Conservation (phyloP, 495 filamentous ascomycete species). For the Durotheca rogersii region DNA sequence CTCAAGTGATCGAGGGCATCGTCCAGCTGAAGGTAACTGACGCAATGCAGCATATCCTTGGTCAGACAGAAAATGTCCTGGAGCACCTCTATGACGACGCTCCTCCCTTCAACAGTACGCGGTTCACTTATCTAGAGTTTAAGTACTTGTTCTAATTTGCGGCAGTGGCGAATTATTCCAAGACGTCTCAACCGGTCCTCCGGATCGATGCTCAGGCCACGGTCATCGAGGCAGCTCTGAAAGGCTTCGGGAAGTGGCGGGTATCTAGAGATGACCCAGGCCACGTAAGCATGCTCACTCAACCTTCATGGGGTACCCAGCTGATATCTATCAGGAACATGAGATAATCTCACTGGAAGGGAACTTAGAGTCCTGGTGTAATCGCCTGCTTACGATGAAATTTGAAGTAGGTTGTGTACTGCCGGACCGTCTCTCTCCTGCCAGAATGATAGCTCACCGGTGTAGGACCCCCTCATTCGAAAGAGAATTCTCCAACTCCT, state of each 20-base stretch:
- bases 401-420: constrained; percentile 59
- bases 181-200: constrained; percentile 72
- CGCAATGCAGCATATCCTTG: constrained; percentile 81
- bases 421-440: no score
- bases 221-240: constrained; percentile 86
- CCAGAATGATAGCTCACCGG: constrained; percentile 8
- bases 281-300: constrained; percentile 48
- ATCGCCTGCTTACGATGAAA: constrained; percentile 66
- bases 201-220: constrained; percentile 85
- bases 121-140: background rate
- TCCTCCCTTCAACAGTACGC: constrained; percentile 68
- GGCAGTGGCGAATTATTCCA: constrained; percentile 71
- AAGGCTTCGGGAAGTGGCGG: constrained; percentile 84
- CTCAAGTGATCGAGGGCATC: constrained; percentile 78
- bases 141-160: constrained; percentile 41
- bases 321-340: constrained; percentile 51
- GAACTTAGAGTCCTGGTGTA: constrained; percentile 79
- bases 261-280: constrained; percentile 55
- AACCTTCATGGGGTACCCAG: background rate
- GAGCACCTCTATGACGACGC: constrained; percentile 71
- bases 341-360: constrained; percentile 61
- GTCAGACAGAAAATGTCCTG: constrained; percentile 70
- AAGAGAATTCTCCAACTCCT: constrained; percentile 80
- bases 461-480: constrained; percentile 78
- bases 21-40: constrained; percentile 77